A percentile compares a stretch with the other conserved stretches of the same genome.
phyloP scores from a whole-genome alignment of 495 filamentous ascomycete species.

The Staphylotrichum tortipilum region DNA sequence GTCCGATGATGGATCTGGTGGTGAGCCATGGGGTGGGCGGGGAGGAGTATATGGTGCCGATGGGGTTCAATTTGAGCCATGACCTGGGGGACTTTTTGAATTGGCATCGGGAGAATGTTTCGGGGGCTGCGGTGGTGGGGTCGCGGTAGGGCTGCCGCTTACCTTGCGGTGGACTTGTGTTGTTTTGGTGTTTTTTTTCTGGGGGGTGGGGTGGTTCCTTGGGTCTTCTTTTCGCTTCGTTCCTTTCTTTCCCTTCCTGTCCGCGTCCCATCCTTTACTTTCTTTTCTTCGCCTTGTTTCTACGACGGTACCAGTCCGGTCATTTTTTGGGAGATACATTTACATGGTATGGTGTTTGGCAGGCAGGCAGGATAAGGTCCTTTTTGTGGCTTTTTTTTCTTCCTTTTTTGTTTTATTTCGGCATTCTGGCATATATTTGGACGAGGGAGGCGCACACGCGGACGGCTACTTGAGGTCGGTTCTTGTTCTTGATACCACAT shows the following conservation, averaged over 20 bases:
- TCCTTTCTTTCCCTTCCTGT: neutral
- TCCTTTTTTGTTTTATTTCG: neutral
- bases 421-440: neutral
- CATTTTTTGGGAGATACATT: neutral
- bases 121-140: neutral
- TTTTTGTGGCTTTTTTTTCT: neutral
- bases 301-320: neutral
- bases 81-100: slow-evolving; percentile 44
- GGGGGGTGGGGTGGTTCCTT: too few relatives aligned
- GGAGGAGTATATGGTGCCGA: slow-evolving; percentile 39
- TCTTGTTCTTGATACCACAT: slow-evolving; percentile 7
- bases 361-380: neutral
- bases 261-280: neutral
- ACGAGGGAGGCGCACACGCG: neutral
- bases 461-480: neutral
- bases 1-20: slow-evolving; percentile 42
- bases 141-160: too few relatives aligned
- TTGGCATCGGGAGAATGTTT: slow-evolving; percentile 39
- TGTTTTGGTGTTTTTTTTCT: neutral
- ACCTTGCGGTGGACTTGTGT: neutral
- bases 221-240: neutral
- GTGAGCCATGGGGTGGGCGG: slow-evolving; percentile 31
- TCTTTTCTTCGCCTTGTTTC: neutral
- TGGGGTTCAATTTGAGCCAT: slow-evolving; percentile 48
- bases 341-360: slow-evolving; percentile 1